Evolutionary conservation across 495 filamentous ascomycete genomes (phyloP).

Genomic region (Penicillium desertorum): DNA sequence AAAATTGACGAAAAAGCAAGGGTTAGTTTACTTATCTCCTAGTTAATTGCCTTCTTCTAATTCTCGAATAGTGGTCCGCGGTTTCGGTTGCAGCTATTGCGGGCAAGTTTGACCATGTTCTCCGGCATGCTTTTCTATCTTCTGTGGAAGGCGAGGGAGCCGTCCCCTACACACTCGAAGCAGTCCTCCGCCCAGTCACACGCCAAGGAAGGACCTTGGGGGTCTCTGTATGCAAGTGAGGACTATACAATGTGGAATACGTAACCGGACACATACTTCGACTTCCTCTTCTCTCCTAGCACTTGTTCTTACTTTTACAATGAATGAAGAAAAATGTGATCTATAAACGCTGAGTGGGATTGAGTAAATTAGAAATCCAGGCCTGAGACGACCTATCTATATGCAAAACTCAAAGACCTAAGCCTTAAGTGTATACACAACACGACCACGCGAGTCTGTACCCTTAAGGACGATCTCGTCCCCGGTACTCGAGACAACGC

Average conservation of each 20-base stretch:
- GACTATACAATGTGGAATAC: too few species aligned
- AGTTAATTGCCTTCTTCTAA: neutral
- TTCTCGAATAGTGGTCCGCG: neutral
- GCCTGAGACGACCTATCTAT: neutral
- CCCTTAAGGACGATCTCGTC: constrained; percentile 34
- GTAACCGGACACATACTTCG: too few species aligned
- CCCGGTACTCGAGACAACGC: constrained; percentile 38
- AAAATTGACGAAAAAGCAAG: too few species aligned
- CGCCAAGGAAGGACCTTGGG: too few species aligned
- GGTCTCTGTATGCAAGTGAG: too few species aligned
- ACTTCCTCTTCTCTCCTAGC: too few species aligned
- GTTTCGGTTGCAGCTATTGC: neutral
- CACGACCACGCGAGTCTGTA: constrained; percentile 33
- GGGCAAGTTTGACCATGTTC: neutral
- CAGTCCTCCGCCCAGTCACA: too few species aligned
- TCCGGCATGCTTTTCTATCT: neutral
- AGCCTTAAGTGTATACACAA: constrained; percentile 39
- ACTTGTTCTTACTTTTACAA: too few species aligned
- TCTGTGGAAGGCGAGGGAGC: too few species aligned
- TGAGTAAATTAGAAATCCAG: neutral
- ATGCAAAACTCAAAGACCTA: neutral
- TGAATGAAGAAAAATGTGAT: too few species aligned
- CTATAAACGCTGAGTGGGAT: too few species aligned
- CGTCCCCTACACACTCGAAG: too few species aligned
- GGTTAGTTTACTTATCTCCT: neutral